Percentiles rank a stretch among this genome's conserved stretches.
Evolutionary conservation across 805 yeast genomes (phyloP).

Genomic region (Saccharomycopsis schoenii): DNA sequence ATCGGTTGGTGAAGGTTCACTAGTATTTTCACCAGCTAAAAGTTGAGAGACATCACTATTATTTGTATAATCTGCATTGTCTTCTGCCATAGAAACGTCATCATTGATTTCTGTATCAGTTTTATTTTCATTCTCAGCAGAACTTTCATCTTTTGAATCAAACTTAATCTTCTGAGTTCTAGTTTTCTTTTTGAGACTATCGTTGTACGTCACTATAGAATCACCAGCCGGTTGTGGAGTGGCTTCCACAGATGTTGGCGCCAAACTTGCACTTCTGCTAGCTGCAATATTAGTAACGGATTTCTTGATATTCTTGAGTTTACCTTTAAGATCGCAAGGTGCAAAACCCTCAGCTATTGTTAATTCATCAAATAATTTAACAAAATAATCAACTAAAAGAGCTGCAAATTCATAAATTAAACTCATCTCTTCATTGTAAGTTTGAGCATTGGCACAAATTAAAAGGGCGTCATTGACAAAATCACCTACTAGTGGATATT

Average conservation of each 20-base stretch:
- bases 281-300: neutral
- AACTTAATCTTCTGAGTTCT: neutral
- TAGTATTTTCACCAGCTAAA: neutral
- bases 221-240: neutral
- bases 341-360: neutral
- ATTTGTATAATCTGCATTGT: conserved; percentile 16
- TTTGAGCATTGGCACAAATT: conserved; percentile 70
- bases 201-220: conserved; percentile 1
- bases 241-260: conserved; percentile 2
- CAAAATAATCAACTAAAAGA: conserved; percentile 45
- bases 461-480: conserved; percentile 50
- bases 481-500: conserved; percentile 44
- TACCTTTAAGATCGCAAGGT: neutral
- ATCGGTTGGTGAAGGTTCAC: neutral
- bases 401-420: conserved; percentile 63
- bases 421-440: conserved; percentile 67
- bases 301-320: neutral
- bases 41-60: conserved; percentile 6
- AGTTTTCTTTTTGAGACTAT: conserved; percentile 1
- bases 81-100: neutral
- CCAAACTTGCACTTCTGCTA: conserved; percentile 4
- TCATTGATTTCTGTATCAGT: neutral
- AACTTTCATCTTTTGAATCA: neutral
- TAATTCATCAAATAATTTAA: conserved; percentile 28
- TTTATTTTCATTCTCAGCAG: neutral